Evolutionary conservation across 257 asterid species (phyloP), one percentile per base, ranked within the genome.

Genomic region (Buddleja alternifolia): DNA sequence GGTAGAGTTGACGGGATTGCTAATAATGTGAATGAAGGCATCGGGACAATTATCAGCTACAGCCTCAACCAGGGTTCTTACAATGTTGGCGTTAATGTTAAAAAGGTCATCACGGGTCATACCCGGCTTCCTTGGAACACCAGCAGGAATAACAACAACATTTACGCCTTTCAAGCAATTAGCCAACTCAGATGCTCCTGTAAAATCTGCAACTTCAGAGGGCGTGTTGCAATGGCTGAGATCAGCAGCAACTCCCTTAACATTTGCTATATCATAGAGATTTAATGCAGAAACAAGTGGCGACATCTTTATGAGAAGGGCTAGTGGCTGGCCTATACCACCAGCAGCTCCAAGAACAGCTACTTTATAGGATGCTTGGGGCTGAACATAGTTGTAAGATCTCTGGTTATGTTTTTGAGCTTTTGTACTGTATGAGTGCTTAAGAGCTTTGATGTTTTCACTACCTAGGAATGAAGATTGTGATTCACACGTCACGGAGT

Each of bases 261-360:
- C 94, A 57, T 87, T 87, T 39, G 89, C 94, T 39, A 84, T 69
- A 81, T 87, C 90, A 54, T 84, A 87, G 29, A 87, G 90, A 47
- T 78, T 75, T 66, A 87, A 57, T 17, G 73, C 67, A 32, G 90
- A 81, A 29, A 87, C 94, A n/a, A 87, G 69, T 3, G 90, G 94
- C 23, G 94, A 87, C 94, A 87, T 87, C 72, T 87, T 87, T 67
- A 87, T 37, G 53, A 87, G 75, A 73, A 87, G 89, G 14, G 96
- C 80, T 34, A 90, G 84, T 4, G 97, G 96, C 77, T 88, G 96
- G 69, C 97, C 94, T 42, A 90, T 88, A 56, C 97, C 96, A 12
- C 97, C 97, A 21, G 81, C 79, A 52, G 97, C 95, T 73, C 97
- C 96, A 36, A 88, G 92, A 74, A 88, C 55, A 3, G 97, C 92